These are phyloP conservation scores for Parietichytrium sp. DNA, from an alignment of 108 stramenopile genomes.

Conservation along the genomic window DNA sequence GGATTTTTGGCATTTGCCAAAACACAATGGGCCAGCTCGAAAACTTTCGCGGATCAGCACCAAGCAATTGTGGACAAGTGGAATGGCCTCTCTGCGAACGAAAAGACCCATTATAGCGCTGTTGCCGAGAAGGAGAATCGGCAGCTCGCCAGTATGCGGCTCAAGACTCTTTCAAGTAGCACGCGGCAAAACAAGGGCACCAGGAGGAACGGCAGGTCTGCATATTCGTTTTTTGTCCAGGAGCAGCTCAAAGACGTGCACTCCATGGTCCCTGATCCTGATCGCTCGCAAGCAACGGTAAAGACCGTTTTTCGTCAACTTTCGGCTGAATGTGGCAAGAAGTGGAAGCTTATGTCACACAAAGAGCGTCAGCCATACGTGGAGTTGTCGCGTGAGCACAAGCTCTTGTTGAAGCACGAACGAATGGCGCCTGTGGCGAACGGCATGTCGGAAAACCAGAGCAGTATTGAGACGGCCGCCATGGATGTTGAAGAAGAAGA, in stretches of 20 bases:
- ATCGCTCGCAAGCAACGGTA: neutral
- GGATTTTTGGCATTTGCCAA: too few species aligned
- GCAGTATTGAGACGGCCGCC: too few species aligned
- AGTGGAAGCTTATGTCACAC: neutral
- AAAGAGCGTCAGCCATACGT: neutral
- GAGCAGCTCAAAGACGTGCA: slow-evolving; percentile 24
- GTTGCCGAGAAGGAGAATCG: neutral
- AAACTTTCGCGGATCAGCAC: too few species aligned
- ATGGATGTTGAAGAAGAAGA: too few species aligned
- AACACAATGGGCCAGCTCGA: too few species aligned
- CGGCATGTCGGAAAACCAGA: too few species aligned
- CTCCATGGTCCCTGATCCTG: neutral
- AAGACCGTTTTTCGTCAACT: neutral
- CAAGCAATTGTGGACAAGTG: too few species aligned
- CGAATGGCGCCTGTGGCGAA: too few species aligned
- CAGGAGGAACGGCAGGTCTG: slow-evolving; percentile 21
- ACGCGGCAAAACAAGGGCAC: neutral
- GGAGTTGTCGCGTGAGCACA: neutral
- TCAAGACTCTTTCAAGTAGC: neutral
- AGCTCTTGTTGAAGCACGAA: too few species aligned
- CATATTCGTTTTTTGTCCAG: neutral
- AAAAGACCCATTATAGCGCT: neutral
- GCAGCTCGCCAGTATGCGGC: neutral
- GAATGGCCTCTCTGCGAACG: neutral
- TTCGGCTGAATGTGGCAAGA: neutral